These are phyloP conservation scores for Xerocomus spinulosus DNA, from an alignment of 768 basidiomycete genomes.

Conservation along the genomic window DNA sequence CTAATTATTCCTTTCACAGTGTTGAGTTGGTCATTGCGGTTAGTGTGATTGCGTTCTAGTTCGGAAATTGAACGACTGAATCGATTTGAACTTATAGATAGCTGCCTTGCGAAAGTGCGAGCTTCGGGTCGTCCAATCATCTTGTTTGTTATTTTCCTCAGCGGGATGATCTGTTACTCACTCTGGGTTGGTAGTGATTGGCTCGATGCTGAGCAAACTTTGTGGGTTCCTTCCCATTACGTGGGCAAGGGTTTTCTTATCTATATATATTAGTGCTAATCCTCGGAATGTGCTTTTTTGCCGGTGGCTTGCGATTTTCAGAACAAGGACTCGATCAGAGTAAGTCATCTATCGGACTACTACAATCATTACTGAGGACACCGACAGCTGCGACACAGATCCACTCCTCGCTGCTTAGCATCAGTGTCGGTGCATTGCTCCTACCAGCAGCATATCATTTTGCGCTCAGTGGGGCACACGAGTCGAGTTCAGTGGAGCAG, in stretches of 20 bases:
- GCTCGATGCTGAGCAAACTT: constrained; percentile 78
- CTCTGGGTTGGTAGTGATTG: constrained; percentile 52
- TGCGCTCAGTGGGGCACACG: constrained; percentile 30
- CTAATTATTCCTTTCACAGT: constrained; percentile 27
- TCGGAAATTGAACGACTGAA: background rate
- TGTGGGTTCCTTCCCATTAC: constrained; percentile 33
- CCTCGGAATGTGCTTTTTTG: constrained; percentile 89
- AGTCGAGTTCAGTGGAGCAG: constrained; percentile 30
- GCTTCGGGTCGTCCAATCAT: constrained; percentile 75
- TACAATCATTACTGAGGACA: constrained; percentile 3
- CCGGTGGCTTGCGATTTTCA: constrained; percentile 71
- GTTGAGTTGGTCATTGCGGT: constrained; percentile 71
- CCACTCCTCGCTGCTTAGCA: constrained; percentile 68
- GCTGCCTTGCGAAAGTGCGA: constrained; percentile 80
- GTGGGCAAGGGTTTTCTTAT: constrained; percentile 4
- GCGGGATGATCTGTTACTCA: constrained; percentile 1
- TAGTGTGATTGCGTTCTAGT: constrained; percentile 24
- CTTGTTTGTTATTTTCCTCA: constrained; percentile 43
- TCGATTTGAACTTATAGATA: constrained; percentile 36
- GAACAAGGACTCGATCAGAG: constrained; percentile 77
- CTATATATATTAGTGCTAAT: constrained; percentile 53
- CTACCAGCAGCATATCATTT: constrained; percentile 80
- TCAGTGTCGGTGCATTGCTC: constrained; percentile 77
- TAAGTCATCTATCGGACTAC: constrained; percentile 33
- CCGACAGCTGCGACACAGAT: constrained; percentile 54